A percentile compares a stretch with the other conserved stretches of the same genome.
These are phyloP conservation scores for Metarhizium rileyi DNA, from an alignment of 2,329 filamentous ascomycete genomes.

Conservation along the genomic window DNA sequence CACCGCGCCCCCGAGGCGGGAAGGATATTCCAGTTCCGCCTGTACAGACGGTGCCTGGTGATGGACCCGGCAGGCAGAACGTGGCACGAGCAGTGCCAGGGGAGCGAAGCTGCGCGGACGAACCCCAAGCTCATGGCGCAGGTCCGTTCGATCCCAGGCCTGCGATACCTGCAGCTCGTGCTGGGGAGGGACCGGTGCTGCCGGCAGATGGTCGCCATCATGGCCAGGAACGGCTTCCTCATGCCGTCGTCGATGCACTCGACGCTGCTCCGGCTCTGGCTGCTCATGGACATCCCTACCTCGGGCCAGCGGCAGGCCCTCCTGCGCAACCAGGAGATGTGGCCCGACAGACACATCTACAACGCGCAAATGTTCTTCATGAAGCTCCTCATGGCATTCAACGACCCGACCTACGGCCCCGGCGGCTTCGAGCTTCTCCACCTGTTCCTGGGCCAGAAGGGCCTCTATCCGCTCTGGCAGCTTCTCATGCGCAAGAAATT, in stretches of 20 bases:
- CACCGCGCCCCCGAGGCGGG: conserved; percentile 45
- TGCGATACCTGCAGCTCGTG: conserved; percentile 62
- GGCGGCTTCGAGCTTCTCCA: conserved; percentile 40
- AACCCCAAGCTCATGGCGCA: conserved; percentile 12
- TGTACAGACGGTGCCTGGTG: conserved; percentile 48
- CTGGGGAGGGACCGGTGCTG: conserved; percentile 45
- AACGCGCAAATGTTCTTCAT: conserved; percentile 55
- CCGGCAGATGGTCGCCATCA: conserved; percentile 51
- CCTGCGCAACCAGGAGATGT: conserved; percentile 41
- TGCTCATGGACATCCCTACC: conserved; percentile 57
- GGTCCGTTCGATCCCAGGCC: conserved; percentile 46
- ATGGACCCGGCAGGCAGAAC: conserved; percentile 46
- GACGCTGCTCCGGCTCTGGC: conserved; percentile 60
- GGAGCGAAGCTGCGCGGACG: background rate
- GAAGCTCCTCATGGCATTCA: conserved; percentile 63
- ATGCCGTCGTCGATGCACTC: conserved; percentile 37
- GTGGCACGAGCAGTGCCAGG: conserved; percentile 17
- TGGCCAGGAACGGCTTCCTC: conserved; percentile 48
- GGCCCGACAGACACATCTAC: conserved; percentile 51
- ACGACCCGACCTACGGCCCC: conserved; percentile 48
- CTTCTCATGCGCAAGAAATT: conserved; percentile 49
- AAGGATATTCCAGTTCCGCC: conserved; percentile 48
- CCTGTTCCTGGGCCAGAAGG: conserved; percentile 50
- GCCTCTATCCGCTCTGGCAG: conserved; percentile 45
- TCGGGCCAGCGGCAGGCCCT: conserved; percentile 43